These are phyloP conservation scores for Myrica gale DNA, from an alignment of 306 rosid species.

Conservation along the genomic window DNA sequence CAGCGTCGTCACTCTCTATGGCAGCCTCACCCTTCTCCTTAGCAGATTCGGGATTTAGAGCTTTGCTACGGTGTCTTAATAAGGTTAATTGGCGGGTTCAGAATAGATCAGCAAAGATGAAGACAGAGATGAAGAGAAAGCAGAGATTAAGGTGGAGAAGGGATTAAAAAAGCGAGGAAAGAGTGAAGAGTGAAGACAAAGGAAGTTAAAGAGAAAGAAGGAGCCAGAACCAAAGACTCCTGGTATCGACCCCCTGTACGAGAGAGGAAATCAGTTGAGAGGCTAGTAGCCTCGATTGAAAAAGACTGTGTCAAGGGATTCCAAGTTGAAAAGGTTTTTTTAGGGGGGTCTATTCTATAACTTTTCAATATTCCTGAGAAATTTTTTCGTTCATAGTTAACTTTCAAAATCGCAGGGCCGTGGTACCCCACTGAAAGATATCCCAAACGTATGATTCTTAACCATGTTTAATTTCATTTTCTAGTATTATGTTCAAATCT, in stretches of 20 bases:
- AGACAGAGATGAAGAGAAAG: slow-evolving; percentile 35
- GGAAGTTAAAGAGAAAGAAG: slow-evolving; percentile 35
- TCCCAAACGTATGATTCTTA: slow-evolving; percentile 72
- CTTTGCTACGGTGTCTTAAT: no score
- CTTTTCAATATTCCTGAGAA: slow-evolving; percentile 15
- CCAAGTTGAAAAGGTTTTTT: slow-evolving; percentile 72
- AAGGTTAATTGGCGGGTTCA: no score
- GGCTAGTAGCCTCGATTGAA: slow-evolving; percentile 85
- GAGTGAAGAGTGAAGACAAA: slow-evolving; percentile 42
- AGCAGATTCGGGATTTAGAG: no score
- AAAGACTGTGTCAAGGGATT: slow-evolving; percentile 70
- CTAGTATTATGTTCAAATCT: slow-evolving; percentile 5
- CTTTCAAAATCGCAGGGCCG: slow-evolving; percentile 66
- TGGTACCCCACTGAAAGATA: slow-evolving; percentile 88
- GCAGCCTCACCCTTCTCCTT: no score
- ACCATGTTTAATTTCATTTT: slow-evolving; percentile 4
- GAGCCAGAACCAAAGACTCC: slow-evolving; percentile 77
- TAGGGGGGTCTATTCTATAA: not conserved
- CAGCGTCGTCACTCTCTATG: no score
- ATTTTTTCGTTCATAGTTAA: slow-evolving; percentile 27
- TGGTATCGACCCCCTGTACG: slow-evolving; percentile 74
- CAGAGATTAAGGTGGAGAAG: slow-evolving; percentile 42
- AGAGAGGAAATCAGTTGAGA: slow-evolving; percentile 92
- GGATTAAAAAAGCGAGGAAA: slow-evolving; percentile 49
- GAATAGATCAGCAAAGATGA: no score